A percentile compares a stretch with the other conserved stretches of the same genome.
These are phyloP conservation scores for Penicillium desertorum DNA, from an alignment of 495 filamentous ascomycete species.

Conservation along the genomic window DNA sequence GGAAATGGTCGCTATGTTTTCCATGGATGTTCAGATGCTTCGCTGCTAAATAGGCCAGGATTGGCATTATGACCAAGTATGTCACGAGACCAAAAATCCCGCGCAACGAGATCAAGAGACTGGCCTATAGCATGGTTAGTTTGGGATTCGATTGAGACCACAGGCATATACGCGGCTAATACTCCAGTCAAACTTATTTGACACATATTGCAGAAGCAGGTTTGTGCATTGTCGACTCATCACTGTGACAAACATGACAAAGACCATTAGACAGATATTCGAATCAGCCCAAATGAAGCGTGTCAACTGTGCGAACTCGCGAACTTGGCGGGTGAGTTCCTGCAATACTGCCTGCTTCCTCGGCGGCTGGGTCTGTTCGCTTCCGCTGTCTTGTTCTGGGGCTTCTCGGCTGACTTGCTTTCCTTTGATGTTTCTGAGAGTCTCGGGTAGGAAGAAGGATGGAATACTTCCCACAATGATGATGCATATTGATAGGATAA, in stretches of 20 bases:
- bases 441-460: conserved; percentile 48
- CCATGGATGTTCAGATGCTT: conserved; percentile 30
- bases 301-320: conserved; percentile 31
- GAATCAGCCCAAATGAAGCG: conserved; percentile 35
- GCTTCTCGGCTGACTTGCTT: conserved; percentile 6
- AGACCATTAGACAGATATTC: conserved; percentile 30
- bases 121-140: conserved; percentile 31
- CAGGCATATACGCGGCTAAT: conserved; percentile 32
- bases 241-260: conserved; percentile 32
- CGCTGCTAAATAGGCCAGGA: conserved; percentile 22
- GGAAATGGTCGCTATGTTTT: conserved; percentile 31
- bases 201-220: conserved; percentile 43
- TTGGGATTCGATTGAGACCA: not conserved
- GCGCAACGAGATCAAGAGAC: conserved; percentile 42
- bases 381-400: not conserved
- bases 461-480: conserved; percentile 29
- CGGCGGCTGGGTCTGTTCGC: not conserved
- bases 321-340: conserved; percentile 16
- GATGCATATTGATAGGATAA: conserved; percentile 25
- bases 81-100: conserved; percentile 36
- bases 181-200: conserved; percentile 44
- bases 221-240: conserved; percentile 31
- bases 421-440: conserved; percentile 30
- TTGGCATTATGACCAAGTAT: conserved; percentile 37
- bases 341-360: conserved; percentile 16